These are phyloP conservation scores for Dioszegia crocea DNA, from an alignment of 768 basidiomycete genomes.

Conservation along the genomic window DNA sequence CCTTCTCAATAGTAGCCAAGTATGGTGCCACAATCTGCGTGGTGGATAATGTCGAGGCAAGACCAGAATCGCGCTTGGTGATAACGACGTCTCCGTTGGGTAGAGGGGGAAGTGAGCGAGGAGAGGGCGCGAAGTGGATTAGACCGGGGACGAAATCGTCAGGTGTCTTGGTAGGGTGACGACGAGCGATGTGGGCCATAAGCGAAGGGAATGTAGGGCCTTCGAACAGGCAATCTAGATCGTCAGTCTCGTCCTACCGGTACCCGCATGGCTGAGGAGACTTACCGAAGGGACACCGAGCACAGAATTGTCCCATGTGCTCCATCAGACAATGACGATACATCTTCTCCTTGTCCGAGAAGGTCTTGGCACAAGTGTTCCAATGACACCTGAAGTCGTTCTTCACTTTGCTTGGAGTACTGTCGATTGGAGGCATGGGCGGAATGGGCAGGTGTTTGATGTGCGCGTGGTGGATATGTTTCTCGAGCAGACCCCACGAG, in stretches of 20 bases:
- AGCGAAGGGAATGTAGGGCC: conserved; percentile 28
- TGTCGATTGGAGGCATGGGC: background rate
- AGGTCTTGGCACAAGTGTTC: conserved; percentile 19
- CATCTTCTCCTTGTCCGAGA: conserved; percentile 13
- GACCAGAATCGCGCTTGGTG: background rate
- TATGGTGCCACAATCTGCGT: background rate
- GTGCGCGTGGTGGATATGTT: conserved; percentile 36
- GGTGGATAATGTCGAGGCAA: background rate
- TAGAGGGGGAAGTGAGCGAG: conserved; percentile 1
- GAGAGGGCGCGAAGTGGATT: conserved; percentile 24
- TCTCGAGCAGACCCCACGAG: conserved; percentile 41
- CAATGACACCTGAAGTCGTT: conserved; percentile 20
- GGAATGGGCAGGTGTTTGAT: conserved; percentile 12
- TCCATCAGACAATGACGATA: conserved; percentile 30
- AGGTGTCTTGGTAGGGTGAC: conserved; percentile 32
- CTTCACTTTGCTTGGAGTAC: background rate
- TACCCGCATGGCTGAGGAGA: background rate
- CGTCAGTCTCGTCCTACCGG: background rate
- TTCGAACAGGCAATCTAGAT: conserved; percentile 37
- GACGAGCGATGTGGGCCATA: conserved; percentile 36
- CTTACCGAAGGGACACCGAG: conserved; percentile 43
- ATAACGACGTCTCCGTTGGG: background rate
- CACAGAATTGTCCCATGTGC: conserved; percentile 34
- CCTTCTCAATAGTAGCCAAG: background rate
- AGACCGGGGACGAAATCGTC: conserved; percentile 43